Conservation (phyloP, 345 rosid genomes). For the Aegle marmelos region DNA sequence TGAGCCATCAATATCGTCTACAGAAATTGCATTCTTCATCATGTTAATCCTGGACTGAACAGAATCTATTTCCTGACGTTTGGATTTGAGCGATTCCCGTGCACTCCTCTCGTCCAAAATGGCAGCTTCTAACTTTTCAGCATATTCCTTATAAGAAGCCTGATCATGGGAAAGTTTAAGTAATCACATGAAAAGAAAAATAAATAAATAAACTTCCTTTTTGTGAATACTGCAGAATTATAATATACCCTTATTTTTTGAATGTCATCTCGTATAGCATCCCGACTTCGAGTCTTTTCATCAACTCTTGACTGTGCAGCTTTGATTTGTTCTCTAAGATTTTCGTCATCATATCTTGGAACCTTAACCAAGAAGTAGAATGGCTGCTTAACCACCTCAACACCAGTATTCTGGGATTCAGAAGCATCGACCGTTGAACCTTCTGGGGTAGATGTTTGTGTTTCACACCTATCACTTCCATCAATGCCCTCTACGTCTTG, state of each 20-base stretch:
- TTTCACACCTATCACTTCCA: slow-evolving; percentile 19
- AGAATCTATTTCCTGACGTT: slow-evolving; percentile 68
- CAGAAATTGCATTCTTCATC: slow-evolving; percentile 44
- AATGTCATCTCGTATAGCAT: slow-evolving; percentile 53
- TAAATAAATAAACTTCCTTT: background rate
- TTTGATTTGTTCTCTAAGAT: slow-evolving; percentile 49
- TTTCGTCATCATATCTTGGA: slow-evolving; percentile 64
- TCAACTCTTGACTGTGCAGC: slow-evolving; percentile 50
- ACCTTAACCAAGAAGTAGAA: slow-evolving; percentile 53
- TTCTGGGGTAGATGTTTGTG: slow-evolving; percentile 24
- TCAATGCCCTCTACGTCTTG: slow-evolving; percentile 21
- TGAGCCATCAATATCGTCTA: slow-evolving; percentile 60
- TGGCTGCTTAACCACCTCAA: slow-evolving; percentile 46
- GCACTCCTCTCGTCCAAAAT: slow-evolving; percentile 57
- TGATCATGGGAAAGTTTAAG: slow-evolving; percentile 26
- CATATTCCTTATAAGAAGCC: slow-evolving; percentile 44
- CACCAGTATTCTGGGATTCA: slow-evolving; percentile 31
- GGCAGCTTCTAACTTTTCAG: slow-evolving; percentile 41
- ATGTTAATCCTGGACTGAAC: slow-evolving; percentile 48
- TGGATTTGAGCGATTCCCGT: slow-evolving; percentile 49
- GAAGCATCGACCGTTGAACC: slow-evolving; percentile 27
- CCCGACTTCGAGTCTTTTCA: slow-evolving; percentile 61
- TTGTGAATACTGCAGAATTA: slow-evolving; percentile 10
- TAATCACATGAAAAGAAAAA: slow-evolving; percentile 14
- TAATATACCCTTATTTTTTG: slow-evolving; percentile 42